Conservation (phyloP, 495 filamentous ascomycete genomes). For the Trichoderma virens region DNA sequence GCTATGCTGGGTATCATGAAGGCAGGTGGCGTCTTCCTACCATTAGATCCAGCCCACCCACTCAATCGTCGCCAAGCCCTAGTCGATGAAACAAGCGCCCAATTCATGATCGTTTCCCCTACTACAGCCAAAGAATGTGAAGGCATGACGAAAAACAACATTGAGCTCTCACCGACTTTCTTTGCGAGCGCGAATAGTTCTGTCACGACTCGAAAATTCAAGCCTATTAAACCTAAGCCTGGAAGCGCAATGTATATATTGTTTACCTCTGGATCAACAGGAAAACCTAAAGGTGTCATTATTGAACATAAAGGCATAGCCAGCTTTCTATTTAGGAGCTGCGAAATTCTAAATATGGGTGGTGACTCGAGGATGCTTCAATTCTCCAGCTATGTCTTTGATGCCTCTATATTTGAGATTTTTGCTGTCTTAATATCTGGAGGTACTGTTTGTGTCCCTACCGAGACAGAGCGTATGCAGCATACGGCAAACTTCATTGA, state of each 20-base stretch:
- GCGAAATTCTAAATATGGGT: constrained; percentile 23
- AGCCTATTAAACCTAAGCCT: not conserved
- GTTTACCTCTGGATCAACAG: constrained; percentile 56
- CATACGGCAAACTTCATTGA: not conserved
- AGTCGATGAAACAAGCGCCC: not conserved
- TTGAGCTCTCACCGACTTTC: constrained; percentile 9
- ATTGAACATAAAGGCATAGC: constrained; percentile 34
- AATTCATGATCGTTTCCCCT: not conserved
- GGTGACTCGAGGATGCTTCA: constrained; percentile 33
- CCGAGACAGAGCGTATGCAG: not conserved
- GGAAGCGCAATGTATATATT: constrained; percentile 37
- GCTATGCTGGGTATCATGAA: constrained; percentile 31
- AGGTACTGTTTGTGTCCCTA: constrained; percentile 1
- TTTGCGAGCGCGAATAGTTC: not conserved
- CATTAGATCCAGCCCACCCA: constrained; percentile 36
- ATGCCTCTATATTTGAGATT: constrained; percentile 45
- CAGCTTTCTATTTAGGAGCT: constrained; percentile 25
- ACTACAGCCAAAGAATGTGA: constrained; percentile 14
- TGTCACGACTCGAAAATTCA: not conserved
- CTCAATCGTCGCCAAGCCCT: not conserved
- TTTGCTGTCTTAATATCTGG: constrained; percentile 45
- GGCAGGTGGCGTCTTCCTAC: constrained; percentile 45
- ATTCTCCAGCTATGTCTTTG: constrained; percentile 51
- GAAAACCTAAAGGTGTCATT: constrained; percentile 42
- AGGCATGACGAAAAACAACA: constrained; percentile 6